Conservation (phyloP, 257 asterid genomes). For the Solanum arcanum region DNA sequence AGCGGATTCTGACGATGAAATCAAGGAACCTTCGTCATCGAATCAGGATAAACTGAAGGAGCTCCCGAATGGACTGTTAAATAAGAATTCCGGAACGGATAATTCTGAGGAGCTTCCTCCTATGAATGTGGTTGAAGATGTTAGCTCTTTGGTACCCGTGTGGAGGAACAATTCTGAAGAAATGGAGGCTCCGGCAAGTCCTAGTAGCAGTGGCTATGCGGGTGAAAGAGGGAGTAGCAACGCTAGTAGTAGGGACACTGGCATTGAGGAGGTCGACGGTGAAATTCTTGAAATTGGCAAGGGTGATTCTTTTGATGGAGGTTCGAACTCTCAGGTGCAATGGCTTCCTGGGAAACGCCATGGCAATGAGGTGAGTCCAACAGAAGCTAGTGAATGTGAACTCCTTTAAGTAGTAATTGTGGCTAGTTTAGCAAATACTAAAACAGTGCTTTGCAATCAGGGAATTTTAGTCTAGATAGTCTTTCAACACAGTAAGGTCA, state of each 20-base stretch:
- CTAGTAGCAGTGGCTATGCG: slow-evolving; percentile 93
- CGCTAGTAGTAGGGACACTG: slow-evolving; percentile 28
- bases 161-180: slow-evolving; percentile 50
- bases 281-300: slow-evolving; percentile 38
- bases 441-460: background rate
- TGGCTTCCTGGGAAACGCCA: slow-evolving; percentile 83
- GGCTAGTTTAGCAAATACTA: background rate
- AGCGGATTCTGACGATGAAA: background rate
- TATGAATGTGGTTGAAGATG: slow-evolving; percentile 13
- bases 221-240: slow-evolving; percentile 92
- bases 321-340: slow-evolving; percentile 25
- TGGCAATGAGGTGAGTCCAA: slow-evolving; percentile 54
- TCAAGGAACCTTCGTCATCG: background rate
- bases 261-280: slow-evolving; percentile 29
- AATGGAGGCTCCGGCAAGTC: slow-evolving; percentile 53
- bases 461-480: background rate
- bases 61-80: slow-evolving; percentile 18
- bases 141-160: slow-evolving; percentile 26
- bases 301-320: slow-evolving; percentile 18
- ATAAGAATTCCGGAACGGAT: slow-evolving; percentile 13
- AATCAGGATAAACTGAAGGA: slow-evolving; percentile 18
- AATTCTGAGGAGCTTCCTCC: background rate
- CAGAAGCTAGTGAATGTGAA: background rate
- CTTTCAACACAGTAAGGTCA: background rate
- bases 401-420: background rate